These are phyloP conservation scores for Trametes elegans DNA, from an alignment of 768 basidiomycete genomes.

Conservation along the genomic window DNA sequence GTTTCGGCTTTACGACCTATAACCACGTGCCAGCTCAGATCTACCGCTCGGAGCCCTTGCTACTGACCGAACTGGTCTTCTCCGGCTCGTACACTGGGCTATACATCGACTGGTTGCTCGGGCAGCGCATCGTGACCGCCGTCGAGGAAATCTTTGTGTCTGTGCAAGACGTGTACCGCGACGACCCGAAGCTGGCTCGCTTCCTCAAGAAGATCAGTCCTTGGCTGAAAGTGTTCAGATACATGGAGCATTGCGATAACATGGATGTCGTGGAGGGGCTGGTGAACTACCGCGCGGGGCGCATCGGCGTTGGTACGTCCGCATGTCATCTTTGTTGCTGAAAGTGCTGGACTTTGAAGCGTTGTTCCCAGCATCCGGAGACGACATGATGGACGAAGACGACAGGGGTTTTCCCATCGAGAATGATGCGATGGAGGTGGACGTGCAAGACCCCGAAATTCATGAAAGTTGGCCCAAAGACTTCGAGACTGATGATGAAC, in stretches of 20 bases:
- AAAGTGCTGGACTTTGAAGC: no score
- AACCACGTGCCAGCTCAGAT: conserved; percentile 4
- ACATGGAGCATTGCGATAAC: neutral
- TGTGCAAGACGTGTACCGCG: neutral
- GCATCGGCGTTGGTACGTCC: no score
- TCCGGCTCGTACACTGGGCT: neutral
- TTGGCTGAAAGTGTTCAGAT: neutral
- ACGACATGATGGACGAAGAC: no score
- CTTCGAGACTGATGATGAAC: neutral
- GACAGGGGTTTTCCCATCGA: no score
- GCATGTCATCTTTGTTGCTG: no score
- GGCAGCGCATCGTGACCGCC: neutral
- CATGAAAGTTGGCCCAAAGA: no score
- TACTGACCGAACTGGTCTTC: conserved; percentile 1
- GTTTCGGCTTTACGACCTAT: neutral
- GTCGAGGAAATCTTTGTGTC: neutral
- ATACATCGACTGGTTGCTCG: conserved; percentile 2
- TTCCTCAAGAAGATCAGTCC: conserved; percentile 1
- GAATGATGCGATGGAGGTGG: no score
- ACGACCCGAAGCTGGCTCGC: conserved; percentile 1
- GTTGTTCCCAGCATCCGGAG: no score
- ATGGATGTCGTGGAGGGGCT: no score
- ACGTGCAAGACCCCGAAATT: no score
- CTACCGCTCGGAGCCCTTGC: neutral
- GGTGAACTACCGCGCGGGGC: no score